These are phyloP conservation scores for Pestalotiopsis sp. DNA, from an alignment of 2,329 filamentous ascomycete species.

Conservation along the genomic window DNA sequence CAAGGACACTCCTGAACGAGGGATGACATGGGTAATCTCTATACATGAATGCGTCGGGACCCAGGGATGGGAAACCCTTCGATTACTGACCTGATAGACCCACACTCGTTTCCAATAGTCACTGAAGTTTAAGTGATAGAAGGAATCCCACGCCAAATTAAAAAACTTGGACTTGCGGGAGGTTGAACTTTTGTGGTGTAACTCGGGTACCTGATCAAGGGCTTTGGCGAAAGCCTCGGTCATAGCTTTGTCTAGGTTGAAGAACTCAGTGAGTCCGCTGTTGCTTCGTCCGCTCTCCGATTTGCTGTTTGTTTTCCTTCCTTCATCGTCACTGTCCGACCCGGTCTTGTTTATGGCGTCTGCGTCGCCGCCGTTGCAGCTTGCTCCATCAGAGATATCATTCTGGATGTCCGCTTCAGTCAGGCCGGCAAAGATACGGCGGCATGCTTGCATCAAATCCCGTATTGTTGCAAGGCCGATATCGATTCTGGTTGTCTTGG, in stretches of 20 bases:
- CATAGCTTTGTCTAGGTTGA: not conserved
- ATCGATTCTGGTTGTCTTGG: not conserved
- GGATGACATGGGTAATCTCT: no score
- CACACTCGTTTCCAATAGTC: not conserved
- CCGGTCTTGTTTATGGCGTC: not conserved
- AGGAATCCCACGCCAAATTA: not conserved
- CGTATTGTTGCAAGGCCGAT: not conserved
- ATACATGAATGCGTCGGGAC: no score
- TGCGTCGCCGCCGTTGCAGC: no score
- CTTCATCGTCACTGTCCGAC: not conserved
- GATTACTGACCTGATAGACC: not conserved
- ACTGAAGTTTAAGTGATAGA: fast-evolving
- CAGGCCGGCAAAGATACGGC: no score
- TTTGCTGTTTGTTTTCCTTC: not conserved
- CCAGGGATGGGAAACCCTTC: not conserved
- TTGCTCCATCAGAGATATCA: no score
- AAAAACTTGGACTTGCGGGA: fast-evolving
- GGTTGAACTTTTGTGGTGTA: not conserved
- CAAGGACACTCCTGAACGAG: not conserved
- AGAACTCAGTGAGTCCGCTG: no score
- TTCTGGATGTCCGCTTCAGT: no score
- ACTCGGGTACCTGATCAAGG: not conserved
- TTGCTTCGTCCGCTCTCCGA: not conserved
- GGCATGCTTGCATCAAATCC: no score
- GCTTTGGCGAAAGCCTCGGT: not conserved